Percentiles rank a stretch among this genome's conserved stretches.
phyloP scores from a whole-genome alignment of 768 basidiomycete genomes.

The Termitomyces sp. region DNA sequence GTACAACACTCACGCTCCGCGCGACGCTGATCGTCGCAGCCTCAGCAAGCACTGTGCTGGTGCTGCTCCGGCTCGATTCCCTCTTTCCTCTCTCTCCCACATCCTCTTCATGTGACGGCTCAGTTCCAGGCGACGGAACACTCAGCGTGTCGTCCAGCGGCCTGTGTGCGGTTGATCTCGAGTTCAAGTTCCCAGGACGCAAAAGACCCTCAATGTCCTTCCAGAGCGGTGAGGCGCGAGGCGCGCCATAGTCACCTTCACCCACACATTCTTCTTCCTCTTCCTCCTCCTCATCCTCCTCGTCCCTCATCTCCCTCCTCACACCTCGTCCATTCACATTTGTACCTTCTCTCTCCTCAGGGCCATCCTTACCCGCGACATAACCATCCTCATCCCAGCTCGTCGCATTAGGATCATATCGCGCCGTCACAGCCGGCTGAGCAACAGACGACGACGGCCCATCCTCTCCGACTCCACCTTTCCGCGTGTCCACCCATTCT shows the following conservation, averaged over 20 bases:
- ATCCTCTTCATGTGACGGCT: background rate
- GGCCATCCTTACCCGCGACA: background rate
- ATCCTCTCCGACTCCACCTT: conserved; percentile 12
- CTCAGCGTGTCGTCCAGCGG: background rate
- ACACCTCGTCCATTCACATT: background rate
- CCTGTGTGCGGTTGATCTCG: background rate
- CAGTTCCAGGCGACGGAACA: background rate
- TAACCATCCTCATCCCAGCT: conserved; percentile 4
- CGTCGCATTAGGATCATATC: conserved; percentile 13
- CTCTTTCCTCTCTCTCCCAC: conserved; percentile 19
- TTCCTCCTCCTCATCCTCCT: background rate
- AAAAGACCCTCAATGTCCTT: conserved; percentile 13
- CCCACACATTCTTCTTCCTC: background rate
- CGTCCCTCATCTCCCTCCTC: background rate
- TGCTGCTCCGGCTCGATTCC: conserved; percentile 42
- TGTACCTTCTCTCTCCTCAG: background rate
- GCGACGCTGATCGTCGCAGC: conserved; percentile 31
- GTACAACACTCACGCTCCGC: conserved; percentile 40
- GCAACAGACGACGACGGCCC: conserved; percentile 14
- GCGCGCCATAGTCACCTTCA: background rate
- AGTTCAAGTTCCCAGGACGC: background rate
- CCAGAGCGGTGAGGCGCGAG: conserved; percentile 9
- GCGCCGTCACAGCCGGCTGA: conserved; percentile 17
- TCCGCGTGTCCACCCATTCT: background rate
- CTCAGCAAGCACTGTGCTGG: conserved; percentile 38